These are phyloP conservation scores for Chamaecrista fasciculata DNA, from an alignment of 306 rosid species.

Conservation along the genomic window DNA sequence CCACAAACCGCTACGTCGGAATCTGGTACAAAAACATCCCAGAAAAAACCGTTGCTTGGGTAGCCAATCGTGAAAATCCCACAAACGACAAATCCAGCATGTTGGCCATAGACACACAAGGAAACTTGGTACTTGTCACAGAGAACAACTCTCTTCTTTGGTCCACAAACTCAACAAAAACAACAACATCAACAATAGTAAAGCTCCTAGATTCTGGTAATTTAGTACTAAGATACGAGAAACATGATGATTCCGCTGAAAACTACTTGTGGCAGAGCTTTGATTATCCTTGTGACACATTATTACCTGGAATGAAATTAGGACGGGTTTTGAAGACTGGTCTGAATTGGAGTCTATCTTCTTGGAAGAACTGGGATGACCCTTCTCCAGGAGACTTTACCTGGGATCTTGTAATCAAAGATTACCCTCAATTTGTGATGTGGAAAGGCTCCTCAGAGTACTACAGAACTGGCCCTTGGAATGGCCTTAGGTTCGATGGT, in stretches of 20 bases:
- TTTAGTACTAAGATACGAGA: conserved; percentile 28
- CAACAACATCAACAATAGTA: neutral
- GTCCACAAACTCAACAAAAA: conserved; percentile 23
- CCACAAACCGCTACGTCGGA: neutral
- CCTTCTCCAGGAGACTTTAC: conserved; percentile 45
- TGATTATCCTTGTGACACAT: conserved; percentile 3
- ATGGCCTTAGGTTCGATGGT: conserved; percentile 25
- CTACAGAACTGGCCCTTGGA: conserved; percentile 35
- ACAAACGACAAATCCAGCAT: conserved; percentile 24
- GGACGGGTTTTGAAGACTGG: conserved; percentile 47
- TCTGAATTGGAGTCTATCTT: conserved; percentile 28
- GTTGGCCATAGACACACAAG: neutral
- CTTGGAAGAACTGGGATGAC: conserved; percentile 50
- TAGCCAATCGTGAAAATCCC: conserved; percentile 43
- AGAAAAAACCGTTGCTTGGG: conserved; percentile 5
- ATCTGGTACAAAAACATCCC: neutral
- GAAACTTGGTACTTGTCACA: conserved; percentile 27
- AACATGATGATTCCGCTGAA: neutral
- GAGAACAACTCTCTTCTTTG: conserved; percentile 8
- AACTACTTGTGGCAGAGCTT: conserved; percentile 30
- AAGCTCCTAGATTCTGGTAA: conserved; percentile 29
- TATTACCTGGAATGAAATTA: conserved; percentile 50
- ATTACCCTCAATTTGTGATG: conserved; percentile 18
- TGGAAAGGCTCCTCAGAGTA: conserved; percentile 23
- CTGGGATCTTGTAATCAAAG: conserved; percentile 3